Evolutionary conservation across 768 basidiomycete species (phyloP).

Genomic region (Exsudoporus frostii): DNA sequence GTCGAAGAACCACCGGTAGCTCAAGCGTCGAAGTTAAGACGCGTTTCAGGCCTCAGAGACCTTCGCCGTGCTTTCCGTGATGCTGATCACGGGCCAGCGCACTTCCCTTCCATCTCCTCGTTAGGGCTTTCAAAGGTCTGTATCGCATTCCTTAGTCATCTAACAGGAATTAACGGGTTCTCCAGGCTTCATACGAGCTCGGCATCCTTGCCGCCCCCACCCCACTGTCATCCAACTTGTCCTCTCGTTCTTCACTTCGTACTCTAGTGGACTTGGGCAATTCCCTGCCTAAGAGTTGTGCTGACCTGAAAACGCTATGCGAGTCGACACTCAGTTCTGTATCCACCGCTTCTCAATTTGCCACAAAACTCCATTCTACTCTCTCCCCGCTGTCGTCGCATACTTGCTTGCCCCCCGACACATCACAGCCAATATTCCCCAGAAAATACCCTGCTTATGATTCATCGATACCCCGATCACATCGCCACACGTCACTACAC

Average conservation of each 20-base stretch:
- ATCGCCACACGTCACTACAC: conserved; percentile 9
- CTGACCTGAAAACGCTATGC: conserved; percentile 20
- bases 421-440: conserved; percentile 4
- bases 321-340: conserved; percentile 19
- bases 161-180: not conserved
- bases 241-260: conserved; percentile 21
- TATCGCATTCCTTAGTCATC: not conserved
- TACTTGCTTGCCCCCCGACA: not conserved
- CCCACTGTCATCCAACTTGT: conserved; percentile 3
- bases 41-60: conserved; percentile 21
- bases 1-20: not conserved
- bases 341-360: conserved; percentile 18
- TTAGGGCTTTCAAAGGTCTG: conserved; percentile 19
- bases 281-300: not conserved
- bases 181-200: conserved; percentile 23
- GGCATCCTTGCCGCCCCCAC: conserved; percentile 12
- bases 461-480: conserved; percentile 7
- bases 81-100: conserved; percentile 2
- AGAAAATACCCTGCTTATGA: conserved; percentile 6
- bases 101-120: conserved; percentile 5
- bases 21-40: conserved; percentile 19
- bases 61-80: conserved; percentile 26
- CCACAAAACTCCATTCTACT: conserved; percentile 9
- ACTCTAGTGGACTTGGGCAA: conserved; percentile 23
- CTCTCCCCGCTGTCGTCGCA: conserved; percentile 4